Percentiles rank a stretch among this genome's conserved stretches.
Evolutionary conservation across 2,329 filamentous ascomycete genomes (phyloP).

Genomic region (Paecilomyces fulvus): DNA sequence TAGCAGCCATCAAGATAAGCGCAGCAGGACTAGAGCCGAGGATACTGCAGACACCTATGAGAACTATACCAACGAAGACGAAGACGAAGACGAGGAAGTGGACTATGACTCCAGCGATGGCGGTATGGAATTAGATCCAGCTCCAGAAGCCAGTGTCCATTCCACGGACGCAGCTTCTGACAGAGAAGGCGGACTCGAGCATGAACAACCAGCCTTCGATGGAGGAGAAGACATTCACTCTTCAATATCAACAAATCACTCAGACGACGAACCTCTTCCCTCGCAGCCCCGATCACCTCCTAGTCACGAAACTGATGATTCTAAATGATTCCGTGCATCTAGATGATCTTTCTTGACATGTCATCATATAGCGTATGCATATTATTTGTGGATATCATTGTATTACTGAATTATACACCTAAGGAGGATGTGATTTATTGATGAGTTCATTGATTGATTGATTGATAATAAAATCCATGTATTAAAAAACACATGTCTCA

Average conservation of each 20-base stretch:
- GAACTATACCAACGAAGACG: background rate
- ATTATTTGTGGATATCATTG: background rate
- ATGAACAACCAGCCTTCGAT: background rate
- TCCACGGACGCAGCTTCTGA: background rate
- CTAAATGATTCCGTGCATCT: background rate
- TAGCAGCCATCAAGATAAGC: background rate
- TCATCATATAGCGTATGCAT: background rate
- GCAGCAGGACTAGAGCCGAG: background rate
- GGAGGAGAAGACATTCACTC: background rate
- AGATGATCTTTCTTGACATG: background rate
- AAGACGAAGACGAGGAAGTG: background rate
- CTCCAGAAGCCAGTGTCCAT: background rate
- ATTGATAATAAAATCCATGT: background rate
- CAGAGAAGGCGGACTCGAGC: background rate
- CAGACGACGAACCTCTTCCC: background rate
- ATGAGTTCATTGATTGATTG: background rate
- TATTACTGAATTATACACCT: background rate
- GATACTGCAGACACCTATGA: background rate
- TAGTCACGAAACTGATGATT: background rate
- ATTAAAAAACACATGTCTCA: background rate
- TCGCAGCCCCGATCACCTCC: background rate
- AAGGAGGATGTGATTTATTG: background rate
- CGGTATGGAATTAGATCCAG: background rate
- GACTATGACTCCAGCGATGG: background rate
- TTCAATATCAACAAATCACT: background rate